These are phyloP conservation scores for Mycena vitilis DNA, from an alignment of 768 basidiomycete species.

Conservation along the genomic window DNA sequence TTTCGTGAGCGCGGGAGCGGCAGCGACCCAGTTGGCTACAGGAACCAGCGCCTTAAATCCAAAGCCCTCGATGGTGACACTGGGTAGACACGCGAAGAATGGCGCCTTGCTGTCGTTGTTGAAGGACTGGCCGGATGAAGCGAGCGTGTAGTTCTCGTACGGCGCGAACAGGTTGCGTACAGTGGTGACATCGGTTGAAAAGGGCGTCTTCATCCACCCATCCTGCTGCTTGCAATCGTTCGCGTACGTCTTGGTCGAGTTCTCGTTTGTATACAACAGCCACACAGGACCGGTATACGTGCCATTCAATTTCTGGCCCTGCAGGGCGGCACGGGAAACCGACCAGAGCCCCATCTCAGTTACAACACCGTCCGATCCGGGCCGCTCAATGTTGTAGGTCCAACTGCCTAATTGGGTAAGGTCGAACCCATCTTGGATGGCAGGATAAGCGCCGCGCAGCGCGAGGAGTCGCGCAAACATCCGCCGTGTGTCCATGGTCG, in stretches of 20 bases:
- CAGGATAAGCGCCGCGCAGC: slow-evolving; percentile 74
- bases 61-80: slow-evolving; percentile 75
- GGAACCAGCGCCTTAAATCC: slow-evolving; percentile 89
- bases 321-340: slow-evolving; percentile 73
- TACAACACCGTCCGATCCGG: slow-evolving; percentile 83
- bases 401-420: slow-evolving; percentile 88
- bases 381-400: slow-evolving; percentile 82
- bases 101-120: slow-evolving; percentile 68
- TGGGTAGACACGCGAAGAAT: slow-evolving; percentile 79
- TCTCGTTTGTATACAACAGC: slow-evolving; percentile 90
- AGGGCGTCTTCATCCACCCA: slow-evolving; percentile 87
- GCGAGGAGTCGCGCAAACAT: slow-evolving; percentile 78
- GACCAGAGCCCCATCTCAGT: slow-evolving; percentile 95
- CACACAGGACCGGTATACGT: slow-evolving; percentile 76
- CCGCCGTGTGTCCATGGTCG: slow-evolving; percentile 82
- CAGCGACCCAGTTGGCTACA: slow-evolving; percentile 69
- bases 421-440: slow-evolving; percentile 88
- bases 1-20: slow-evolving; percentile 78
- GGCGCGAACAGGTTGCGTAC: slow-evolving; percentile 86
- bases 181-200: slow-evolving; percentile 57
- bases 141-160: slow-evolving; percentile 81
- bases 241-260: slow-evolving; percentile 72
- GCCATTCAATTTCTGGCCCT: slow-evolving; percentile 72
- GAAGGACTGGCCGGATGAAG: slow-evolving; percentile 74
- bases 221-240: slow-evolving; percentile 63